A percentile compares a stretch with the other conserved stretches of the same genome.
These are phyloP conservation scores for Colletotrichum lupini DNA, from an alignment of 2,329 filamentous ascomycete genomes.

Conservation along the genomic window DNA sequence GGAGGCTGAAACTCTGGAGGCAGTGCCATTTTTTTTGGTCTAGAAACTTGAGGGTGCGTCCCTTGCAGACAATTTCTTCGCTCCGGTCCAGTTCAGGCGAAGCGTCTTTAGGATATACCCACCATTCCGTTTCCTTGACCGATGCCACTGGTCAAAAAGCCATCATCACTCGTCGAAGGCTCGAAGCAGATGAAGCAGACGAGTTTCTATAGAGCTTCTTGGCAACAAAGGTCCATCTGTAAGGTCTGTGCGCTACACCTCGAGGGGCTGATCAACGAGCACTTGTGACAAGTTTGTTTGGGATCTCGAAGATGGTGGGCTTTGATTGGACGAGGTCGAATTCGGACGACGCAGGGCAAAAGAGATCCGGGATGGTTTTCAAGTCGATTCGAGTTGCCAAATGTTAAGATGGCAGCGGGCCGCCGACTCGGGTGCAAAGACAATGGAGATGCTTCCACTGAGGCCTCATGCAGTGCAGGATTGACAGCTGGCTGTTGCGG, in stretches of 20 bases:
- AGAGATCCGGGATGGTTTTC: neutral
- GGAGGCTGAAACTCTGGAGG: slow-evolving; percentile 35
- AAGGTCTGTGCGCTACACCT: slow-evolving; percentile 21
- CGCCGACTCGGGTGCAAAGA: neutral
- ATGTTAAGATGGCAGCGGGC: slow-evolving; percentile 9
- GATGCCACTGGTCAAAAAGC: neutral
- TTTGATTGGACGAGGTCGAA: slow-evolving; percentile 15
- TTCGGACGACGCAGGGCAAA: neutral
- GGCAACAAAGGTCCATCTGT: neutral
- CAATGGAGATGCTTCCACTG: neutral
- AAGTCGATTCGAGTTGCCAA: slow-evolving; percentile 4
- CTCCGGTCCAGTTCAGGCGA: slow-evolving; percentile 6
- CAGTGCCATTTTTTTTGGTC: slow-evolving; percentile 12
- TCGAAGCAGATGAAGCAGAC: neutral
- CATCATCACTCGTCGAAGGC: neutral
- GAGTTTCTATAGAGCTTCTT: slow-evolving; percentile 4
- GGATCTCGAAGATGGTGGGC: slow-evolving; percentile 14
- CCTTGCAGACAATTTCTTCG: slow-evolving; percentile 28
- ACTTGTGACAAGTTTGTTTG: slow-evolving; percentile 35
- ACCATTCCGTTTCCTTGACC: neutral
- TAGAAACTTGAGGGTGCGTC: slow-evolving; percentile 19
- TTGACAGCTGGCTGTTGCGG: slow-evolving; percentile 26
- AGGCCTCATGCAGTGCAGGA: slow-evolving; percentile 31
- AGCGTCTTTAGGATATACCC: slow-evolving; percentile 6
- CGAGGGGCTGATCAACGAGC: slow-evolving; percentile 25